These are phyloP conservation scores for Boletus bicolor DNA, from an alignment of 768 basidiomycete species.

Conservation along the genomic window DNA sequence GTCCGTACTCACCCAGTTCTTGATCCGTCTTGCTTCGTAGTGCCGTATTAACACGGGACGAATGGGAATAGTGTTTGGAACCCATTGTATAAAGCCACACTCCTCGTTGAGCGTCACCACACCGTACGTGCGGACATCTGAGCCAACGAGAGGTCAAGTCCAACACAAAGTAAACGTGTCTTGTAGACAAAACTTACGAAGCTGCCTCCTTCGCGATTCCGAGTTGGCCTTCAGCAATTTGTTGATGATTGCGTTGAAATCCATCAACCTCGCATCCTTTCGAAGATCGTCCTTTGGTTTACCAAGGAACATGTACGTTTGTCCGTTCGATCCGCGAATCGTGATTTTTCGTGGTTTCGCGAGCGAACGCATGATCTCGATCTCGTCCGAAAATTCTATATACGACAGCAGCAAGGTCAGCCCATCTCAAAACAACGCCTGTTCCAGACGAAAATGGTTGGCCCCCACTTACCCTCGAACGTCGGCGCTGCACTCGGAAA, in stretches of 20 bases:
- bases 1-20: constrained; percentile 43
- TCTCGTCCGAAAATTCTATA: constrained; percentile 74
- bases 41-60: constrained; percentile 67
- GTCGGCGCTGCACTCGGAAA: constrained; percentile 76
- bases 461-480: constrained; percentile 52
- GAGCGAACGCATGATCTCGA: constrained; percentile 89
- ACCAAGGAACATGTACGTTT: constrained; percentile 85
- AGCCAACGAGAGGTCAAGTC: background rate
- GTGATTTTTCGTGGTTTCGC: constrained; percentile 90
- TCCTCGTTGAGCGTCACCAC: constrained; percentile 98
- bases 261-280: constrained; percentile 97
- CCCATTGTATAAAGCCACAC: constrained; percentile 98
- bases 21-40: constrained; percentile 55
- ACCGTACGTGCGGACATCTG: constrained; percentile 93
- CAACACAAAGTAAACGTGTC: too few species aligned
- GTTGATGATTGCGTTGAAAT: constrained; percentile 97
- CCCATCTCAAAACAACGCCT: background rate
- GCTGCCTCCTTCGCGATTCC: constrained; percentile 84
- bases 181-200: constrained; percentile 55
- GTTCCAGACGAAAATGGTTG: background rate
- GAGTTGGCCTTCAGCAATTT: constrained; percentile 92
- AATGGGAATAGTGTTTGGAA: constrained; percentile 84
- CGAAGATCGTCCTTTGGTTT: constrained; percentile 97
- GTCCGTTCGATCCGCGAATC: constrained; percentile 78
- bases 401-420: background rate